phyloP scores from a whole-genome alignment of 148 eudicot genomes.

The Linanthus parryae region DNA sequence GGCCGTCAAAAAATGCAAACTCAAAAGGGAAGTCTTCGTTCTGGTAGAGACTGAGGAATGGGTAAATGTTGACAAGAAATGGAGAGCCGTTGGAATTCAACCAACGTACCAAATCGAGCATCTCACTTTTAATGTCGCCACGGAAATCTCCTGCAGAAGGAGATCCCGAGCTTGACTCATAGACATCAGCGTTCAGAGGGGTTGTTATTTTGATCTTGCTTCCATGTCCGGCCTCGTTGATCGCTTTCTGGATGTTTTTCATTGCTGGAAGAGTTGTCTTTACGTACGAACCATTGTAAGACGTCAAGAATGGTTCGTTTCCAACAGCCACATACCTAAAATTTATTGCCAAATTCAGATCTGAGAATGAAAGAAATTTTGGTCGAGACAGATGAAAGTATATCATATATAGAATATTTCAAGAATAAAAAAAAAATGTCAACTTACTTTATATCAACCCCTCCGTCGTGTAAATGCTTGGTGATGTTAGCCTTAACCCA shows the following conservation, averaged over 20 bases:
- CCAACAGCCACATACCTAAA: conserved; percentile 80
- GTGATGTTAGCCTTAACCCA: conserved; percentile 74
- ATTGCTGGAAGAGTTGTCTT: conserved; percentile 53
- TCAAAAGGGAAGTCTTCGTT: conserved; percentile 22
- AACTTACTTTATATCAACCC: conserved; percentile 60
- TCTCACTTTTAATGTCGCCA: conserved; percentile 34
- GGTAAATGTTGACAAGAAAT: conserved; percentile 29
- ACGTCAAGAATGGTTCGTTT: conserved; percentile 72
- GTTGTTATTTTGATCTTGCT: conserved; percentile 53
- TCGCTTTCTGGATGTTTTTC: conserved; percentile 67
- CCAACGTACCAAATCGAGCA: conserved; percentile 44
- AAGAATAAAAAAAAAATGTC: not conserved
- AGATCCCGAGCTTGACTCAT: conserved; percentile 33
- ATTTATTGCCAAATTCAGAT: not conserved
- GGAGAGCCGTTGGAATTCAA: conserved; percentile 12
- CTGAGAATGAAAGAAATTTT: not conserved
- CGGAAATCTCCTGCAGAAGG: conserved; percentile 72
- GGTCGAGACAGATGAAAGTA: not conserved
- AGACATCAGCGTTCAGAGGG: conserved; percentile 88
- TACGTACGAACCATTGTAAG: conserved; percentile 52
- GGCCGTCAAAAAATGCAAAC: conserved; percentile 29
- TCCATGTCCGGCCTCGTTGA: conserved; percentile 47
- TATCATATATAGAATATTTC: not conserved
- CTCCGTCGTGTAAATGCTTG: conserved; percentile 38
- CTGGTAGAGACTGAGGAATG: conserved; percentile 23